Conservation (phyloP, 2,329 filamentous ascomycete species). For the Chaetothyriales sp. region DNA sequence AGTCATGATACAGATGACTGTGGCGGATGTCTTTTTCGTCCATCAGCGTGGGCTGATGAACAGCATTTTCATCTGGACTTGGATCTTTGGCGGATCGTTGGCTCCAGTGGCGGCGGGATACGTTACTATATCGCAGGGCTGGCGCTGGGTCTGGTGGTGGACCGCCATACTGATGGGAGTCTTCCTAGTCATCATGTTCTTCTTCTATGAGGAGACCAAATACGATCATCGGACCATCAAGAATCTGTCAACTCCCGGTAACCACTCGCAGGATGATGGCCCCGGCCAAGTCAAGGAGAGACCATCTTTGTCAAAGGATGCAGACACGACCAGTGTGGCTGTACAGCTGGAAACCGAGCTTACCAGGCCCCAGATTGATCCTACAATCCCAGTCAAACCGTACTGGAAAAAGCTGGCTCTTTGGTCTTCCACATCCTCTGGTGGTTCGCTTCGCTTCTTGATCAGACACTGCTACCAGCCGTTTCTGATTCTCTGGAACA, state of each 20-base stretch:
- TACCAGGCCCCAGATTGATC: conserved; percentile 15
- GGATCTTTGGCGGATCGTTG: conserved; percentile 22
- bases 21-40: conserved; percentile 35
- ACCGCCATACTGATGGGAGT: conserved; percentile 27
- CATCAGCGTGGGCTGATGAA: conserved; percentile 36
- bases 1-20: conserved; percentile 33
- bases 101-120: conserved; percentile 29
- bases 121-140: conserved; percentile 29
- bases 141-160: conserved; percentile 39
- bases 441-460: conserved; percentile 6
- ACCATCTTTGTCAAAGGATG: conserved; percentile 4
- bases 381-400: conserved; percentile 25
- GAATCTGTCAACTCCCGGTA: not conserved
- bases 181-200: conserved; percentile 26
- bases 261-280: conserved; percentile 7
- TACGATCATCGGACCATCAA: conserved; percentile 8
- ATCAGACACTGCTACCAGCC: conserved; percentile 19
- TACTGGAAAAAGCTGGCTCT: conserved; percentile 30
- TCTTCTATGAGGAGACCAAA: conserved; percentile 32
- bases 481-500: conserved; percentile 16
- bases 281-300: conserved; percentile 1
- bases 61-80: conserved; percentile 28
- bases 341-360: not conserved
- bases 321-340: not conserved
- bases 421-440: conserved; percentile 11